A percentile compares a stretch with the other conserved stretches of the same genome.
Conservation (phyloP, 768 basidiomycete species). For the Xerocomus brunneocitrinus region DNA sequence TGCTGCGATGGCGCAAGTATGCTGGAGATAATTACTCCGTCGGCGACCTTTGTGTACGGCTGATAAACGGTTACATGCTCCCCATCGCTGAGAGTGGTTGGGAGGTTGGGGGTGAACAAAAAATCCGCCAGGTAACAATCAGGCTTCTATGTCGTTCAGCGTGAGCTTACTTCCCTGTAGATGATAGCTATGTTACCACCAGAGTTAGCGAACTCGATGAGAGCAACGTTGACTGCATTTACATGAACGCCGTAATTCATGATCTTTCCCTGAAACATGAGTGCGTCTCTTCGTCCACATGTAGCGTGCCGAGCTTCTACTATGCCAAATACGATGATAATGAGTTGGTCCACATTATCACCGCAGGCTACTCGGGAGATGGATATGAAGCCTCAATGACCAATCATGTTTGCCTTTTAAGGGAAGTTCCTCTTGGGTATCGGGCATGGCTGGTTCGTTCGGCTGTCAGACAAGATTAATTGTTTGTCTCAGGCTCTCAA, state of each 20-base stretch:
- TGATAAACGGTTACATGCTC: slow-evolving; percentile 58
- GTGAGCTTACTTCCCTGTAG: slow-evolving; percentile 16
- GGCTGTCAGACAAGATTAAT: slow-evolving; percentile 47
- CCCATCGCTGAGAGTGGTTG: slow-evolving; percentile 72
- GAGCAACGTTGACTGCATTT: slow-evolving; percentile 10
- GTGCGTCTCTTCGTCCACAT: slow-evolving; percentile 4
- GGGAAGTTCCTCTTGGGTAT: neutral
- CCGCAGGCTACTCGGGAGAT: slow-evolving; percentile 37
- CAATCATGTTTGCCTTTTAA: slow-evolving; percentile 26
- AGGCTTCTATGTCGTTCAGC: neutral
- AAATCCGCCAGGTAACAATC: slow-evolving; percentile 51
- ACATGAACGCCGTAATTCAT: slow-evolving; percentile 11
- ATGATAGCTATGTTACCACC: slow-evolving; percentile 18
- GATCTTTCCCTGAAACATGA: neutral
- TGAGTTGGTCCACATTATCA: slow-evolving; percentile 39
- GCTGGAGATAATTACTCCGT: slow-evolving; percentile 55
- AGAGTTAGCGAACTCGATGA: slow-evolving; percentile 24
- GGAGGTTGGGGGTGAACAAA: slow-evolving; percentile 80
- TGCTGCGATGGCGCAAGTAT: slow-evolving; percentile 75
- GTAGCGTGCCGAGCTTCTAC: slow-evolving; percentile 19
- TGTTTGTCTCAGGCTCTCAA: neutral
- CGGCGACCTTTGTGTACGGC: slow-evolving; percentile 47
- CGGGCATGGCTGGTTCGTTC: slow-evolving; percentile 56
- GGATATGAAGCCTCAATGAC: slow-evolving; percentile 57
- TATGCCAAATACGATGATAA: slow-evolving; percentile 32